Base-by-base conservation (phyloP, 352 stramenopile species). In the Phytophthora idaei region DNA sequence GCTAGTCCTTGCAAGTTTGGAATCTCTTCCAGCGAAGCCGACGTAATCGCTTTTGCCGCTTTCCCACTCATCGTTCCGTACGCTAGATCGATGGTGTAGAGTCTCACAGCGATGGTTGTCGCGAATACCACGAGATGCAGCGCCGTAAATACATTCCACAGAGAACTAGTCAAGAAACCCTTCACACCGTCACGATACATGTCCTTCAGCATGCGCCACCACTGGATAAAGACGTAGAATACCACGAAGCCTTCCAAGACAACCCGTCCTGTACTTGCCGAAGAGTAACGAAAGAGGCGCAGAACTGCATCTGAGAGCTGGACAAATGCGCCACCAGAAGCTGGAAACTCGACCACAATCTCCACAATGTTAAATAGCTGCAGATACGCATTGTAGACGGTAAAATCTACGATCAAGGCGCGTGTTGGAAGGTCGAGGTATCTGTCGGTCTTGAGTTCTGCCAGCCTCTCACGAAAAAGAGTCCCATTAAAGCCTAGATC, bases 321-420 rank as follows among this genome's bases (percentile, higher is more conserved):
- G 3, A 82, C 71, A 60, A 79, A 84, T 7, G 76, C 71, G 8
- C 84, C 82, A 10, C 84, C 84, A 2, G 77, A 87, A 21, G 84
- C 64, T 0, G 82, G 84, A 58, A 93, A 90, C 48, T 93, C 84
- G 45, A 89, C 39, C 17, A 85, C 67, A 14, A 90, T 61, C 47
- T 86, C 69, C 8, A 93, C 76, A 5, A 81, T 67, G 50, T 84
- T 83, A 64, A 93, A 89, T 1, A 93, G 77, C 59, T 86, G 74
- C 27, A 87, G 48, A 58, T 89, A 88, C 7, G 80, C 72, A 57
- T 91, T 89, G 67, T 78, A 93, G 25, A 90, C 45, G 6, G 80
- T 88, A 39, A 89, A 74, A 36, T 93, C 82, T 21, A 91, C 54
- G 7, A 93, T 68, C 25, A 93, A 73, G 3, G 74, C 77, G 9